Conservation (phyloP, 148 eudicot species). For the Hydrangea macrophylla region DNA sequence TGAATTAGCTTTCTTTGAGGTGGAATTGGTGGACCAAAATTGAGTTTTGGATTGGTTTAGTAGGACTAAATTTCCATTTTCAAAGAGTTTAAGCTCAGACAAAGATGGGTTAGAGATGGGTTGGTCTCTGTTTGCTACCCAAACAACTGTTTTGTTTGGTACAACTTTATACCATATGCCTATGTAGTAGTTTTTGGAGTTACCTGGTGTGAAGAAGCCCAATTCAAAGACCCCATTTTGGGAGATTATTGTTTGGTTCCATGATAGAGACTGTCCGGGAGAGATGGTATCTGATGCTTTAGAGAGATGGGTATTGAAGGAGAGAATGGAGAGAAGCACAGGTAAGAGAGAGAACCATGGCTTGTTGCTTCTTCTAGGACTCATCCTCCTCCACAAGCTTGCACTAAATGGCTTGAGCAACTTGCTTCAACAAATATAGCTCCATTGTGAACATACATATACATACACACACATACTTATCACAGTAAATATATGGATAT, state of each 20-base stretch:
- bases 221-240: background rate
- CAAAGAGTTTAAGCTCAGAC: constrained; percentile 4
- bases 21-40: constrained; percentile 8
- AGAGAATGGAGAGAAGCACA: background rate
- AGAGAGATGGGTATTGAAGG: background rate
- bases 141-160: too few relatives aligned
- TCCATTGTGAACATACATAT: too few relatives aligned
- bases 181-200: background rate
- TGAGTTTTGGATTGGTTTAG: background rate
- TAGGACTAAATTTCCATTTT: constrained; percentile 7
- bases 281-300: constrained; percentile 1
- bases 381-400: too few relatives aligned
- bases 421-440: too few relatives aligned
- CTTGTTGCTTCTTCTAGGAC: too few relatives aligned
- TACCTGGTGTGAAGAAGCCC: constrained; percentile 4
- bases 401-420: too few relatives aligned
- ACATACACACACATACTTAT: too few relatives aligned
- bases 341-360: background rate
- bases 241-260: constrained; percentile 5
- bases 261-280: background rate
- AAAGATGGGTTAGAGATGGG: background rate
- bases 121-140: constrained; percentile 3
- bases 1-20: background rate
- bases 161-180: background rate
- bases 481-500: too few relatives aligned